phyloP scores from a whole-genome alignment of 208 protist genomes.

The Phytomonas francai region DNA sequence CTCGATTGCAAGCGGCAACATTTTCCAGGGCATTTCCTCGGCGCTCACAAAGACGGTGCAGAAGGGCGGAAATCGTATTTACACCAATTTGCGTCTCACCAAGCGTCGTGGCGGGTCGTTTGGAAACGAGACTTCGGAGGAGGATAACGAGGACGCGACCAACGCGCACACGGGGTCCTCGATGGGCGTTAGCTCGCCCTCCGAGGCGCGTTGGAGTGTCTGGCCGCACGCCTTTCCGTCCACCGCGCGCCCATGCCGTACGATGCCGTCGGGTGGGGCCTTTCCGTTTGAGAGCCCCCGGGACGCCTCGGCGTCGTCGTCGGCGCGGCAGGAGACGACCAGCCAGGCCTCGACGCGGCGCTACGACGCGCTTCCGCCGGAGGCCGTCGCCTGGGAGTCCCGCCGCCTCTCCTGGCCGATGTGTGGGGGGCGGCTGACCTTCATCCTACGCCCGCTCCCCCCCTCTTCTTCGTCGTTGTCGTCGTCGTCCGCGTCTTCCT shows the following conservation, averaged over 20 bases:
- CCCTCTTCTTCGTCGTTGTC: slow-evolving; percentile 15
- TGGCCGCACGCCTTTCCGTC: too few species aligned
- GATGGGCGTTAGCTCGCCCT: slow-evolving; percentile 5
- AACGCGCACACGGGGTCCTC: slow-evolving; percentile 44
- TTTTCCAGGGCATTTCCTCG: slow-evolving; percentile 40
- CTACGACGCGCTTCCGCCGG: neutral
- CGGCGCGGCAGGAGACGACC: slow-evolving; percentile 18
- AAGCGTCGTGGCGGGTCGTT: slow-evolving; percentile 24
- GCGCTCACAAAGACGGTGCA: slow-evolving; percentile 27
- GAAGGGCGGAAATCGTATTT: slow-evolving; percentile 12
- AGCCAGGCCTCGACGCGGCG: slow-evolving; percentile 13
- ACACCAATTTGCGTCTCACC: slow-evolving; percentile 22
- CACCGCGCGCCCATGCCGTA: too few species aligned
- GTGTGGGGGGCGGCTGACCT: neutral
- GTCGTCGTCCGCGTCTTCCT: slow-evolving; percentile 10
- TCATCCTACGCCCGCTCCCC: neutral
- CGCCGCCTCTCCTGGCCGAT: slow-evolving; percentile 9
- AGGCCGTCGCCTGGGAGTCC: neutral
- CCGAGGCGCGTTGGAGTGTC: too few species aligned
- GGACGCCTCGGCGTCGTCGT: slow-evolving; percentile 12
- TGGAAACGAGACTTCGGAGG: slow-evolving; percentile 34
- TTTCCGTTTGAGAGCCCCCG: slow-evolving; percentile 14
- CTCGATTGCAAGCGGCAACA: neutral
- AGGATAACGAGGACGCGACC: slow-evolving; percentile 34
- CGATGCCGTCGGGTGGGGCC: too few species aligned